Evolutionary conservation across 768 basidiomycete species (phyloP).

Genomic region (Amanita thiersii): DNA sequence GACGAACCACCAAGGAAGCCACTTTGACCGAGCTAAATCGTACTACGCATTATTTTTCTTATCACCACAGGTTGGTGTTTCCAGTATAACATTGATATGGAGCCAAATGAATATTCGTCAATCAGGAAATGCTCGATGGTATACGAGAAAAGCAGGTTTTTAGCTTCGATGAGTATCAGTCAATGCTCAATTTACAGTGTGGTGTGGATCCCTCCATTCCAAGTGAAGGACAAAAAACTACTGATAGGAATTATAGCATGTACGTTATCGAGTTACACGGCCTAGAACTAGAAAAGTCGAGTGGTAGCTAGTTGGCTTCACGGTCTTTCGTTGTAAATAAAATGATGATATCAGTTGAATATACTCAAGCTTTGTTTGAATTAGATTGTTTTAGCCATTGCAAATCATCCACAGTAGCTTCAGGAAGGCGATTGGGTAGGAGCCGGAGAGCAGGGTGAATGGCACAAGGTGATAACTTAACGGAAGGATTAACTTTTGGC

Average conservation of each 20-base stretch:
- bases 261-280: constrained; percentile 89
- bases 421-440: constrained; percentile 17
- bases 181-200: constrained; percentile 85
- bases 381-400: constrained; percentile 25
- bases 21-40: constrained; percentile 67
- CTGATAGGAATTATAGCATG: constrained; percentile 73
- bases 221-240: constrained; percentile 39
- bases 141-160: constrained; percentile 59
- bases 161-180: constrained; percentile 88
- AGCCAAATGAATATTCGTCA: not conserved
- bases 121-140: constrained; percentile 68
- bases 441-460: constrained; percentile 16
- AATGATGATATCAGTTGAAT: constrained; percentile 1
- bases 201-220: constrained; percentile 65
- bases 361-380: constrained; percentile 1
- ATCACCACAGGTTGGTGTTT: constrained; percentile 62
- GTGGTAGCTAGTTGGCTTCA: no score
- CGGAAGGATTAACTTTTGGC: constrained; percentile 15
- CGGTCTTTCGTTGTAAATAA: constrained; percentile 15
- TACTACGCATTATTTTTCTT: constrained; percentile 78
- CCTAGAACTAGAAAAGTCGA: constrained; percentile 50
- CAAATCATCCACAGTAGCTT: constrained; percentile 21
- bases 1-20: constrained; percentile 47
- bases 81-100: not conserved
- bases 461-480: constrained; percentile 24